Evolutionary conservation across 176 grass and related monocot genomes (phyloP).

Genomic region (Otatea glauca): DNA sequence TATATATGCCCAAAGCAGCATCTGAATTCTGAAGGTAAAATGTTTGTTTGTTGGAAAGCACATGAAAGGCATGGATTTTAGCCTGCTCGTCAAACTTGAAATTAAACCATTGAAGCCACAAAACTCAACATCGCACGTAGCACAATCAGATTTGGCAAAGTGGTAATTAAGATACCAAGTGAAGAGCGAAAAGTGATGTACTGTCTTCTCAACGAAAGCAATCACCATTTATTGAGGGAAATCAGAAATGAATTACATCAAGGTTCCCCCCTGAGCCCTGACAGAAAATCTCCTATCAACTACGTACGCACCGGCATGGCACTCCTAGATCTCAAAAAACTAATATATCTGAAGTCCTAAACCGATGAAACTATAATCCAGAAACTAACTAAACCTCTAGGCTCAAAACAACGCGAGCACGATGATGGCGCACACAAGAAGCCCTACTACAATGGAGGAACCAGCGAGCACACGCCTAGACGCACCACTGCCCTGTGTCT

Average conservation of each 20-base stretch:
- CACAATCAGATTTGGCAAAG: too few species aligned
- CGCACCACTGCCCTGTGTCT: conserved; percentile 21
- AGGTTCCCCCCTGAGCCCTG: not conserved
- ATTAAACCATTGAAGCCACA: not conserved
- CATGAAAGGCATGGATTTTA: not conserved
- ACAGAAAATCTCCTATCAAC: not conserved
- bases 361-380: not conserved
- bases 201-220: not conserved
- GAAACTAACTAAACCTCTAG: not conserved
- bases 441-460: not conserved
- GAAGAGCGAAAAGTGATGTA: not conserved
- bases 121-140: not conserved
- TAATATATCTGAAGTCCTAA: conserved; percentile 30
- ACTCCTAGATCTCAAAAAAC: not conserved
- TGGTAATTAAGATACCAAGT: not conserved
- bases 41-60: not conserved
- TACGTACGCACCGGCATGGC: not conserved
- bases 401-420: conserved; percentile 31
- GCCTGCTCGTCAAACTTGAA: not conserved
- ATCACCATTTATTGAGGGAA: conserved; percentile 23
- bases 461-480: not conserved
- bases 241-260: conserved; percentile 19
- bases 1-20: too few species aligned
- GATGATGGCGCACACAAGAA: not conserved
- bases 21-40: too few species aligned